These are phyloP conservation scores for Pleurostoma richardsiae DNA, from an alignment of 2,329 filamentous ascomycete genomes.

Conservation along the genomic window DNA sequence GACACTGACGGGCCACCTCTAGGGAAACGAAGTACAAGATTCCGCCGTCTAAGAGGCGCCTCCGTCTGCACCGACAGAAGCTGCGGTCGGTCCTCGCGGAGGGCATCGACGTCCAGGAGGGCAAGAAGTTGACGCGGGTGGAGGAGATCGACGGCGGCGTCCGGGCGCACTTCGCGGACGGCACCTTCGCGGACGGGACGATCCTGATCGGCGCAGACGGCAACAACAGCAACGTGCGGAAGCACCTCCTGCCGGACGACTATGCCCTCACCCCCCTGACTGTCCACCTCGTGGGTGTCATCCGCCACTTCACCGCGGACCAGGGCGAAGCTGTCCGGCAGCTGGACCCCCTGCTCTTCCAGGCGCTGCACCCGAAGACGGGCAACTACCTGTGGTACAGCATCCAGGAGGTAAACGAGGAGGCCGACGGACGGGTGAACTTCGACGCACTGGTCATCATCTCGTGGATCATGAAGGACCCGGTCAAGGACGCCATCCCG, in stretches of 20 bases:
- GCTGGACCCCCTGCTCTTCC: constrained; percentile 50
- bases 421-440: constrained; percentile 19
- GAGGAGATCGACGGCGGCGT: constrained; percentile 17
- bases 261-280: constrained; percentile 27
- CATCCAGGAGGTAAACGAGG: constrained; percentile 32
- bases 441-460: constrained; percentile 39
- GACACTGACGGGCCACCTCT: neutral
- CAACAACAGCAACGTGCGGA: constrained; percentile 27
- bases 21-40: neutral
- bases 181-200: constrained; percentile 22
- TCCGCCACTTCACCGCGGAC: constrained; percentile 28
- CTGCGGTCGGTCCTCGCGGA: constrained; percentile 22
- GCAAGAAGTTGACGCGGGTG: constrained; percentile 22
- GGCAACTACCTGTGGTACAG: constrained; percentile 45
- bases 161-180: constrained; percentile 23
- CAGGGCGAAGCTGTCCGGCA: constrained; percentile 31
- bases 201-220: constrained; percentile 35
- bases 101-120: constrained; percentile 23
- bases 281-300: constrained; percentile 29
- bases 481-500: constrained; percentile 24
- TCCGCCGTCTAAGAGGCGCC: constrained; percentile 1
- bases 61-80: constrained; percentile 28
- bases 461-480: constrained; percentile 35
- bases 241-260: constrained; percentile 22
- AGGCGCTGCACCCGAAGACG: constrained; percentile 45